Evolutionary conservation across 768 basidiomycete species (phyloP), one percentile per base, ranked within the genome.

Genomic region (Termitomyces bulborhizus): DNA sequence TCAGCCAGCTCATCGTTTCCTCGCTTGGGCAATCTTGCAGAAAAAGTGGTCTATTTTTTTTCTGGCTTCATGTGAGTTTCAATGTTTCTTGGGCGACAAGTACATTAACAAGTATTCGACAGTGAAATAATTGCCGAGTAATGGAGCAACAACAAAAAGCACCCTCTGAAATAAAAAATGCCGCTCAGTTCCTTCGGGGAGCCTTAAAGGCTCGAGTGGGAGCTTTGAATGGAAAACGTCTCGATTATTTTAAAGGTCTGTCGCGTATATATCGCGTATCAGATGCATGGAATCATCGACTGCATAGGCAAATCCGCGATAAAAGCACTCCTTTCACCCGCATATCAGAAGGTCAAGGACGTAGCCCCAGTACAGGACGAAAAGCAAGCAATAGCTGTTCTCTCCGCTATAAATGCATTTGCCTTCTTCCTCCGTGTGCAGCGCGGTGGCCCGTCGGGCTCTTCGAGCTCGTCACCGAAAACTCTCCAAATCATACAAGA

Each of bases 191-290:
- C 66, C 76, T 99, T 48, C 84, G 97, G 44, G 86, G 89, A 60
- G 86, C 92, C 2, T 84, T 98, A 63, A 98, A 97, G 76, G 81
- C 86, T 52, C 81, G 92, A 60, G 86, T 88, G 9, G 97, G 97
- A 21, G 88, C 94, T 8, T 73, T 98, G 65, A 92, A 92, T 63
- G 96, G 96, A 24, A 97, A 96, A 71, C 86, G 96, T 36, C 73
- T 95, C 50, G 96, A 98, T 71, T 99, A 98, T 73, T 99, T 98
- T 79, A 99, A 94, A 77, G 97, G 96, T 94, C 50, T 62, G 79
- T 65, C 36, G 43, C 43, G 46, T 46, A 46, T 13, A 32, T 9
- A 41, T 49, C 11, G 29, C 47, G 21, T 27, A 32, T 46, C 9
- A 5, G 34, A 6, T 27, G 26, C 12, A n/a, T 39, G 29, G 44